A percentile compares a stretch with the other conserved stretches of the same genome.
These are phyloP conservation scores for Ganoderma lingzhi DNA, from an alignment of 1,284 basidiomycete genomes.

Conservation along the genomic window DNA sequence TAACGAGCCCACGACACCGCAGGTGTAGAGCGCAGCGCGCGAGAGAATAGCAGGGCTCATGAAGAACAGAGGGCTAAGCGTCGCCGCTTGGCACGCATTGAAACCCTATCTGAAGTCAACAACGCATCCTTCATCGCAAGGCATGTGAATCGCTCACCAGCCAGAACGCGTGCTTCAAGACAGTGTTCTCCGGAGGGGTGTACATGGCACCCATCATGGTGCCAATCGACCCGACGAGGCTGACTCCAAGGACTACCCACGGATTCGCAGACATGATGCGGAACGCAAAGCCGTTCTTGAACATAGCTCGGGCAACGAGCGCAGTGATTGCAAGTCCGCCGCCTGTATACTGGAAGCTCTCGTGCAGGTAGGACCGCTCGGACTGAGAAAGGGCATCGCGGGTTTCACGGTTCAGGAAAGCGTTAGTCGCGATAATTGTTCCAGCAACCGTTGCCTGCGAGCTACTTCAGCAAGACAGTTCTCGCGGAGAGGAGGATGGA, in stretches of 20 bases:
- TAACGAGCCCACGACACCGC: conserved; percentile 84
- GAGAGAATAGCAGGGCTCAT: conserved; percentile 86
- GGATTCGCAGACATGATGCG: conserved; percentile 89
- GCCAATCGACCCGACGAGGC: conserved; percentile 79
- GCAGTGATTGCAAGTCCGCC: conserved; percentile 84
- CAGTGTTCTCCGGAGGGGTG: conserved; percentile 75
- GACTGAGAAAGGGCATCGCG: conserved; percentile 67
- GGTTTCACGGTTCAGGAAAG: conserved; percentile 80
- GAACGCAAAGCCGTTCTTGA: conserved; percentile 77
- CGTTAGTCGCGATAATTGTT: conserved; percentile 68
- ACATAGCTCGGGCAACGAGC: conserved; percentile 79
- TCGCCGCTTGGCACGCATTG: conserved; percentile 87
- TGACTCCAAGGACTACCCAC: conserved; percentile 87
- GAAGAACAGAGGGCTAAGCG: conserved; percentile 87
- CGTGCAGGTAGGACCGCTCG: conserved; percentile 80
- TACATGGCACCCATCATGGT: conserved; percentile 83
- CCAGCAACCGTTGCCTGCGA: conserved; percentile 73
- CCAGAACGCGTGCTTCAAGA: conserved; percentile 83
- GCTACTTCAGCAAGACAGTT: not conserved
- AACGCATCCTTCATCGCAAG: not conserved
- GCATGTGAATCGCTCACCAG: conserved; percentile 55
- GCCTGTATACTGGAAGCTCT: conserved; percentile 88
- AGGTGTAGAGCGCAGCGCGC: conserved; percentile 91
- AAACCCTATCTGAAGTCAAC: conserved; percentile 63
- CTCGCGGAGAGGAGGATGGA: conserved; percentile 1